Conservation (phyloP, 176 grass and related monocot genomes). For the Triticum timopheevii region DNA sequence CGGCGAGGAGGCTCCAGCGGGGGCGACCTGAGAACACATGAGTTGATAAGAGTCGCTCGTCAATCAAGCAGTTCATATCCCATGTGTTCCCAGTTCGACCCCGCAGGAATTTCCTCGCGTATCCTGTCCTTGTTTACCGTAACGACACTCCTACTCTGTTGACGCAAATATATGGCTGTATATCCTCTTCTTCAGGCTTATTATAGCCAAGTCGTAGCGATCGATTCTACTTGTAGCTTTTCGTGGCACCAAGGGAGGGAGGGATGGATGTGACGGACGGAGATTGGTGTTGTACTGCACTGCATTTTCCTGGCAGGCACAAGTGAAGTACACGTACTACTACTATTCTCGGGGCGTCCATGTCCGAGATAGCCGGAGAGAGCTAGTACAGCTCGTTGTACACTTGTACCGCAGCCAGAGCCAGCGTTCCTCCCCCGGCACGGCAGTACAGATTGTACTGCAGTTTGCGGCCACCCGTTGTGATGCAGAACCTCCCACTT, state of each 20-base stretch:
- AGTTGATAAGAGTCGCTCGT: not conserved
- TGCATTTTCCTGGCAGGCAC: too few species aligned
- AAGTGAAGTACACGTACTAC: too few species aligned
- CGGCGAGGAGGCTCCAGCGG: not conserved
- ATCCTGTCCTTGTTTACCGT: not conserved
- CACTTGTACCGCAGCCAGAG: too few species aligned
- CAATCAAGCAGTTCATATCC: not conserved
- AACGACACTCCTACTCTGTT: too few species aligned
- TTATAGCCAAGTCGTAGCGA: not conserved
- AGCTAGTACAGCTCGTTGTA: too few species aligned
- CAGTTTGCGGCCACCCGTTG: too few species aligned
- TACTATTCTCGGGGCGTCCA: too few species aligned
- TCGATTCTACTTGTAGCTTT: not conserved
- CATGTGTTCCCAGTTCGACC: conserved; percentile 15
- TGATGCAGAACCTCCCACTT: too few species aligned
- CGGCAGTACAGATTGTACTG: too few species aligned
- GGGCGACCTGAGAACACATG: conserved; percentile 18
- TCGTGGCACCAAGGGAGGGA: not conserved
- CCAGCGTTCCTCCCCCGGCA: too few species aligned
- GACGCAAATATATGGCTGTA: not conserved
- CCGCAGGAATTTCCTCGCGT: not conserved
- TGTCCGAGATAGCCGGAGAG: too few species aligned
- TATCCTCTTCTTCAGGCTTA: not conserved
- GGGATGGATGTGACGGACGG: not conserved
- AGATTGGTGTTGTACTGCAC: not conserved